A percentile compares a stretch with the other conserved stretches of the same genome.
Conservation (phyloP, 2,329 filamentous ascomycete genomes). For the Trichoderma brevicompactum region DNA sequence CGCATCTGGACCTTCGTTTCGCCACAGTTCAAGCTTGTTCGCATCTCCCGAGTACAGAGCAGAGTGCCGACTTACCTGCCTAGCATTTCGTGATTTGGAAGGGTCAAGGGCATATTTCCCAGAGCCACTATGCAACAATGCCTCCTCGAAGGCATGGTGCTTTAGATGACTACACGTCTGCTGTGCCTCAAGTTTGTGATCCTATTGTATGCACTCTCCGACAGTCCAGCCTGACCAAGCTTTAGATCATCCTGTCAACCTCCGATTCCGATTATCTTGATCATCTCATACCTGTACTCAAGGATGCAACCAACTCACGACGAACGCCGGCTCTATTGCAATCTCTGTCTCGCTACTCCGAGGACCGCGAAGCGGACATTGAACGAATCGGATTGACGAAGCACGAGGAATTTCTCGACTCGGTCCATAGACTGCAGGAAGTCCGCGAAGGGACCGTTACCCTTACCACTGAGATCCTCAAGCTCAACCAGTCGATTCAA, state of each 20-base stretch:
- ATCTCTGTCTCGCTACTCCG: slow-evolving; percentile 72
- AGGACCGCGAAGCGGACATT: slow-evolving; percentile 86
- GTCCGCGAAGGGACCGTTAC: slow-evolving; percentile 89
- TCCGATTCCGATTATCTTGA: slow-evolving; percentile 94
- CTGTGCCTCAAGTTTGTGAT: slow-evolving; percentile 49
- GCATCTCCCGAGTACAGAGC: not conserved
- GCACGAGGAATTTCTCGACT: slow-evolving; percentile 93
- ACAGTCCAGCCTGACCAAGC: slow-evolving; percentile 28
- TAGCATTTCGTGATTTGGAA: not conserved
- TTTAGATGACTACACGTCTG: slow-evolving; percentile 53
- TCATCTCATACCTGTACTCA: slow-evolving; percentile 90
- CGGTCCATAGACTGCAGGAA: slow-evolving; percentile 89
- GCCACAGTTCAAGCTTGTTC: not conserved
- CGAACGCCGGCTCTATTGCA: slow-evolving; percentile 75
- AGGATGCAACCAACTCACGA: slow-evolving; percentile 80
- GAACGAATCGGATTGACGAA: slow-evolving; percentile 94
- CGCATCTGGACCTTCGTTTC: not conserved
- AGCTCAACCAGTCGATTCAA: slow-evolving; percentile 93
- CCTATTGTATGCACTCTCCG: slow-evolving; percentile 29
- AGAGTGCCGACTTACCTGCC: not conserved
- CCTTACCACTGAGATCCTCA: slow-evolving; percentile 87
- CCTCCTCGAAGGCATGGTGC: slow-evolving; percentile 51
- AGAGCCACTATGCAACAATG: slow-evolving; percentile 40
- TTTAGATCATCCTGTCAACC: slow-evolving; percentile 86
- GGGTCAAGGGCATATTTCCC: not conserved